Base-by-base conservation (phyloP, 441 rosid genomes). In the Gossypium schwendimanii region DNA sequence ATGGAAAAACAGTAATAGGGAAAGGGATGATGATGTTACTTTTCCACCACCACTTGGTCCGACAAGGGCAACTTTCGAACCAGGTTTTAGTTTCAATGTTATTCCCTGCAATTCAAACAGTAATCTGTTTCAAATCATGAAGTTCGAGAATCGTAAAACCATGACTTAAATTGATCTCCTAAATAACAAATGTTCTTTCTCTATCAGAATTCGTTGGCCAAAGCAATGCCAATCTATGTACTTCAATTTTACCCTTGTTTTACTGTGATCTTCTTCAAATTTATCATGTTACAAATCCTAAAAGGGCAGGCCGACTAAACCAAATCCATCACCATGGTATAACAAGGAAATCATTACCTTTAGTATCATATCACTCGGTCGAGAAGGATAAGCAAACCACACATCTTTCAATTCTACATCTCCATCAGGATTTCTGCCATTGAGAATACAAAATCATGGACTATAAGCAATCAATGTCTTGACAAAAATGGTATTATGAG, bases 1-100 rank as follows among this genome's bases (percentile, higher is more conserved):
- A 15, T 21, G 0, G 52, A 41, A 49, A 17, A 74, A 65, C 49
- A 17, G 26, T 33, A 6, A 31, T 69, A 31, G 18, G 74, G 1
- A 64, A 75, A 59, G 11, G 41, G 63, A 33, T 1, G 49, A 11
- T 12, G 72, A 59, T 39, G 9, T 80, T 85, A 95, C 97, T 86
- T 92, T 95, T 77, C 98, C 99, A 44, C 99, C 99, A 75, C 99
- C 99, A 70, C 97, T 94, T 28, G 97, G 99, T 78, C 99, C 99
- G 36, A 94, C 98, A 68, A 90, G 94, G 45, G 98, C 98, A 74
- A 91, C 91, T 85, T 92, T 92, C 47, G 97, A 87, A 68, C 92
- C 93, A 39, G 97, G 91, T 54, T 80, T 82, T 72, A 95, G 76
- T 79, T 91, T 92, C 73, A 92, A 78, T 54, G 96, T 81, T 86